A percentile compares a stretch with the other conserved stretches of the same genome.
These are phyloP conservation scores for Trifolium repens DNA, from an alignment of 306 rosid genomes.

Conservation along the genomic window DNA sequence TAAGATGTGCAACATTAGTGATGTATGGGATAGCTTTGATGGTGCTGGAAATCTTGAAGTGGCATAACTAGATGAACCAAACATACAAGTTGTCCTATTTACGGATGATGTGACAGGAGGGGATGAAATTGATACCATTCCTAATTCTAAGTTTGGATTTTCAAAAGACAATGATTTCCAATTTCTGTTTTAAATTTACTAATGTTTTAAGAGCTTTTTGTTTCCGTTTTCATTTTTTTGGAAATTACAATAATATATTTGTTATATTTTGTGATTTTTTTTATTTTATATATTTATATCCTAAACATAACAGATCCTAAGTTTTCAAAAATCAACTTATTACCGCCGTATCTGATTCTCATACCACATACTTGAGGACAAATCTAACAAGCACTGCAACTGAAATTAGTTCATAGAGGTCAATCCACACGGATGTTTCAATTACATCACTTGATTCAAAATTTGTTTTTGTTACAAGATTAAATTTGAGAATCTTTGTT, in stretches of 20 bases:
- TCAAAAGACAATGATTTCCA: background rate
- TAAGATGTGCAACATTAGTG: background rate
- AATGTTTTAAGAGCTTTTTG: background rate
- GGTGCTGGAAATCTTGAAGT: slow-evolving; percentile 1
- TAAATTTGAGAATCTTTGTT: slow-evolving; percentile 1
- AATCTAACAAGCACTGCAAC: slow-evolving; percentile 1
- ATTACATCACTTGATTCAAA: background rate
- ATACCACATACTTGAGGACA: background rate
- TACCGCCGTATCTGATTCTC: background rate
- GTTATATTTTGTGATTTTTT: background rate
- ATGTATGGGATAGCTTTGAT: slow-evolving; percentile 10
- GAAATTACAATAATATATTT: background rate
- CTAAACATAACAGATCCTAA: background rate
- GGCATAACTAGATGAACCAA: background rate
- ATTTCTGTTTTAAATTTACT: slow-evolving; percentile 5
- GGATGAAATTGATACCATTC: slow-evolving; percentile 7
- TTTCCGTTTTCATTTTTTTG: background rate
- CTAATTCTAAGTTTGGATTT: background rate
- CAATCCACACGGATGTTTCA: slow-evolving; percentile 5
- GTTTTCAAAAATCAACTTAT: background rate
- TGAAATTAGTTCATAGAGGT: background rate
- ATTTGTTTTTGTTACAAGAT: background rate
- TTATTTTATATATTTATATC: background rate
- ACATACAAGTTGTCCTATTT: slow-evolving; percentile 11
- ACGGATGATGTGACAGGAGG: background rate